Percentiles rank a stretch among this genome's conserved stretches.
Evolutionary conservation across 805 yeast species (phyloP).

Genomic region (Lipomyces yamadae): DNA sequence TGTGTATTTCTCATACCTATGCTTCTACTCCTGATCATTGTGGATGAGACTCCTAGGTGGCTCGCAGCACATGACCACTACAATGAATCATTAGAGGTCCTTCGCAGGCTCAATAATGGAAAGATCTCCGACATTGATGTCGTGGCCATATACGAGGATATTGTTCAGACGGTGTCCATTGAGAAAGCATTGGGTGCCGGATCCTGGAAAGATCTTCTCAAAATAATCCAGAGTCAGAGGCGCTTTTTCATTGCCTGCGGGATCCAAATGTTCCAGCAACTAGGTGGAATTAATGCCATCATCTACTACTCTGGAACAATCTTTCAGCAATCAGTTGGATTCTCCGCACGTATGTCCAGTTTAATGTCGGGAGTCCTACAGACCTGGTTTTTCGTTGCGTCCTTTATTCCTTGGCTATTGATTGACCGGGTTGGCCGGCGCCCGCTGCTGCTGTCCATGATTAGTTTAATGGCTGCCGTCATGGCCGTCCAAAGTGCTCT

Average conservation of each 20-base stretch:
- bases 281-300: conserved; percentile 33
- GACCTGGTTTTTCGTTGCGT: conserved; percentile 47
- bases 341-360: conserved; percentile 11
- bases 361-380: conserved; percentile 26
- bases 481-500: conserved; percentile 28
- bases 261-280: conserved; percentile 21
- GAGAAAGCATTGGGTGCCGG: conserved; percentile 11
- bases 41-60: conserved; percentile 38
- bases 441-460: conserved; percentile 32
- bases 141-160: neutral
- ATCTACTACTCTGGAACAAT: conserved; percentile 50
- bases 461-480: conserved; percentile 12
- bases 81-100: conserved; percentile 15
- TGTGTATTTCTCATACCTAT: conserved; percentile 64
- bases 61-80: conserved; percentile 11
- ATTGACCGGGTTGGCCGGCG: conserved; percentile 69
- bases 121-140: conserved; percentile 2
- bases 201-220: conserved; percentile 5
- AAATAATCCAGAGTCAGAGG: conserved; percentile 5
- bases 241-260: conserved; percentile 21
- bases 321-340: conserved; percentile 41
- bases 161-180: conserved; percentile 2
- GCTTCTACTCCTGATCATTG: conserved; percentile 55
- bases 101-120: conserved; percentile 5
- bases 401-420: conserved; percentile 63